Evolutionary conservation across 129 eudicot species (phyloP).

Genomic region (Arctium minus): DNA sequence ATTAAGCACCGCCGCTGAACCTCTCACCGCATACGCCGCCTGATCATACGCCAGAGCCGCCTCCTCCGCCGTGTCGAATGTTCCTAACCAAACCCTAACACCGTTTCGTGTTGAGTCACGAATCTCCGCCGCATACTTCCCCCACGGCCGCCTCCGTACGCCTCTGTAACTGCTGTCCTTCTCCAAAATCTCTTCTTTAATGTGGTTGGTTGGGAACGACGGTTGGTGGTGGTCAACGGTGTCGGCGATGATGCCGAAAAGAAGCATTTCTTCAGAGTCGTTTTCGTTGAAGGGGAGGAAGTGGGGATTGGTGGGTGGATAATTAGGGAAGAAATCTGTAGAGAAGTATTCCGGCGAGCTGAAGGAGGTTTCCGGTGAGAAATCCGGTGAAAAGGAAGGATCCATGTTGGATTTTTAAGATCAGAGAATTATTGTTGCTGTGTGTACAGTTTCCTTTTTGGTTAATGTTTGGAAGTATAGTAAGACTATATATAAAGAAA

Average conservation of each 20-base stretch:
- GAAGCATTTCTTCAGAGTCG: conserved; percentile 40
- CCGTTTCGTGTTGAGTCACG: conserved; percentile 41
- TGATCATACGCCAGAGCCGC: conserved; percentile 48
- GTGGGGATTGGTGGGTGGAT: background rate
- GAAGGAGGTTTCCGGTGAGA: conserved; percentile 4
- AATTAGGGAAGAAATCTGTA: background rate
- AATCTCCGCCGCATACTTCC: conserved; percentile 44
- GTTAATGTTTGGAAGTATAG: background rate
- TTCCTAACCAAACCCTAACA: conserved; percentile 40
- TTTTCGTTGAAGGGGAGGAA: conserved; percentile 30
- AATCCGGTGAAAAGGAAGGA: background rate
- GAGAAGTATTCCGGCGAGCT: conserved; percentile 1
- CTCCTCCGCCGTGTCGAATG: conserved; percentile 44
- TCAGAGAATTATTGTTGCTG: background rate
- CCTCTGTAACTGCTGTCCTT: conserved; percentile 24
- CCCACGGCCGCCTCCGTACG: conserved; percentile 45
- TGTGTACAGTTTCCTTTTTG: background rate
- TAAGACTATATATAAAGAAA: background rate
- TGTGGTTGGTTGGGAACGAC: background rate
- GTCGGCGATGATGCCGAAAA: conserved; percentile 24
- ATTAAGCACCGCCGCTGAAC: conserved; percentile 25
- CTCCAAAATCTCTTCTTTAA: background rate
- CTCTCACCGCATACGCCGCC: conserved; percentile 35
- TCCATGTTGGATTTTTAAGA: conserved; percentile 8
- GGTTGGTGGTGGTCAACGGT: background rate